Evolutionary conservation across 805 yeast genomes (phyloP), one percentile per base, ranked within the genome.

Genomic region (Pichia insulana): DNA sequence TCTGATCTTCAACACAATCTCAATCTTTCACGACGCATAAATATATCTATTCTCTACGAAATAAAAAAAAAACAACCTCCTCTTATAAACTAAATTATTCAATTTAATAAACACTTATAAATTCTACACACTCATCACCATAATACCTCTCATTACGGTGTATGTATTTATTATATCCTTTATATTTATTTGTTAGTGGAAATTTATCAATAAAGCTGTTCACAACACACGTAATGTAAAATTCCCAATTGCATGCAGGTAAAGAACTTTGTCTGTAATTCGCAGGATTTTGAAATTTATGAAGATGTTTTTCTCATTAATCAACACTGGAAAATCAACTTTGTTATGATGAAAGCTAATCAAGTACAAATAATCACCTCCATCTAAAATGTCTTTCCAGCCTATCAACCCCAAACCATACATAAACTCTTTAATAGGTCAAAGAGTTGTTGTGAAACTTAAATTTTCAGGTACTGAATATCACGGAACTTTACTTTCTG

Each of bases 381-480:
- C n/a, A n/a, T n/a, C n/a, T n/a, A n/a, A n/a, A n/a, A 61, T 63
- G 67, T 62, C 67, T 13, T 71, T 73, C 50, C 74, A 70, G 48
- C 92, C 95, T 15, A 68, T 82, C 18, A 86, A 87, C 55, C 97
- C 97, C 13, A 88, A 84, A 58, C 96, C 96, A n/a, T 92, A 80
- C 52, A 69, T 92, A 37, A 80, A 80, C 47, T 80, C 83, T 19
- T 73, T 92, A 35, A 70, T 83, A n/a, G 79, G 81, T 43, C 71
- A 80, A 45, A 69, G 65, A 28, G 88, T 90, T 11, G 65, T 79
- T 11, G 90, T 92, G 17, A 76, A 88, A 44, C 71, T 92, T 48
- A 92, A 92, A 59, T 92, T 96, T 82, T 90, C 88, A 56, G 75
- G 75, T 50, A 83, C 95, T 10, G 95, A 88, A 59, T 92, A 92